phyloP scores from a whole-genome alignment of 208 protist genomes.

The Leishmania gerbilli region DNA sequence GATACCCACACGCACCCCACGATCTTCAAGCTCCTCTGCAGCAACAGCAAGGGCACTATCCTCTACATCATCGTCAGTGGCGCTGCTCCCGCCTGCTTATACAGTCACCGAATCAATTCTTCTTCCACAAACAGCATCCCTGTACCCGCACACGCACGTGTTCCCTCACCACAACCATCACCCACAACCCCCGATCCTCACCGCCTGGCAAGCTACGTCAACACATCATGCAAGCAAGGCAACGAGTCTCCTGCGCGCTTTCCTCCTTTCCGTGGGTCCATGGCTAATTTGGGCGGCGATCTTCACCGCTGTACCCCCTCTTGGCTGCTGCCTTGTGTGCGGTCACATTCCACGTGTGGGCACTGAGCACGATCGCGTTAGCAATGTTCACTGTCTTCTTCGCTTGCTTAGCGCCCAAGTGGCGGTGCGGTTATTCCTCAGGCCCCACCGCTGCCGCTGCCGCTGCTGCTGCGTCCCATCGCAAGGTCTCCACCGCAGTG shows the following conservation, averaged over 20 bases:
- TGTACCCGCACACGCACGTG: background rate
- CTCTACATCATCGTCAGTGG: background rate
- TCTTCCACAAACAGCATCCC: background rate
- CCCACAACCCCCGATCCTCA: background rate
- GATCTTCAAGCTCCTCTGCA: background rate
- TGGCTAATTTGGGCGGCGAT: background rate
- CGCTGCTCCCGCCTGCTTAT: background rate
- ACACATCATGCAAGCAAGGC: background rate
- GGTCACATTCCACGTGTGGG: background rate
- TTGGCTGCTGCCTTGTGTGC: background rate
- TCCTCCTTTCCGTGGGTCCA: background rate
- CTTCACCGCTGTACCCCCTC: background rate
- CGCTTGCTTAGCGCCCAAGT: constrained; percentile 3
- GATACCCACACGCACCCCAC: background rate
- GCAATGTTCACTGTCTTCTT: constrained; percentile 7
- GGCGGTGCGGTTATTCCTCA: background rate
- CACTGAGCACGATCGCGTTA: too few species aligned
- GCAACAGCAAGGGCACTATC: background rate
- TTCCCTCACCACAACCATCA: background rate
- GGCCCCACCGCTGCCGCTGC: background rate
- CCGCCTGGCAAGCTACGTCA: background rate
- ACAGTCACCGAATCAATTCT: background rate
- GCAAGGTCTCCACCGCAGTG: background rate
- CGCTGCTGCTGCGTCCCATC: background rate
- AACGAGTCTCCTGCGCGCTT: background rate